Evolutionary conservation across 768 basidiomycete genomes (phyloP), one percentile per base, ranked within the genome.

Genomic region (Lactarius tabidus): DNA sequence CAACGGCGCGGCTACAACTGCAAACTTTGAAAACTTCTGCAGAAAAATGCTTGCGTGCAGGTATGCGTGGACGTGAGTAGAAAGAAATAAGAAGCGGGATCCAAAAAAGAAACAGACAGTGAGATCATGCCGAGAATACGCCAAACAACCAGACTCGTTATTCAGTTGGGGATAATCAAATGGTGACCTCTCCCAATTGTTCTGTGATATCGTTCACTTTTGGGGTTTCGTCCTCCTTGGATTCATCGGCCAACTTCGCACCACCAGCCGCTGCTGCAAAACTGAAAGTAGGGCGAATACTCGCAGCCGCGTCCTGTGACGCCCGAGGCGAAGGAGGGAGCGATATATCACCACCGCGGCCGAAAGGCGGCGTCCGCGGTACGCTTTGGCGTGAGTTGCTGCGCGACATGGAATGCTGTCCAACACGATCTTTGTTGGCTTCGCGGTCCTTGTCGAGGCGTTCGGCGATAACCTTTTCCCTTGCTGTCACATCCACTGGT

Each of bases 401-500:
- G 77, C 73, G 79, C 66, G 73, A 81, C 78, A 79, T 87, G 74
- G 74, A 69, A 41, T 79, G 76, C 26, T 71, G 70, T 2, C 72
- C 55, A 23, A 65, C 69, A 20, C 76, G 79, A 28, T 77, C 79
- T 59, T 76, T 79, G 53, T 71, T 67, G 18, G 71, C 68, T 56
- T 82, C 81, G 35, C 85, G 82, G 31, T 90, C 88, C 67, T 83
- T 84, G 69, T 89, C 87, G 43, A 93, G 74, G 35, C 87, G 85
- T 54, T 90, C 85, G 35, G 84, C 76, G 10, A 93, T 85, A 73
- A 85, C 88, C 62, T 85, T 87, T 71, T 98, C 95, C 60, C 85
- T 84, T 0, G 82, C 78, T 38, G 88, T 80, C 20, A 89, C 86
- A 74, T 98, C 95, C 26, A 98, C 90, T 15, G 96, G 94, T 70